Base-by-base conservation (phyloP, 1,139 yeast species). In the Meyerozyma athensensis region DNA sequence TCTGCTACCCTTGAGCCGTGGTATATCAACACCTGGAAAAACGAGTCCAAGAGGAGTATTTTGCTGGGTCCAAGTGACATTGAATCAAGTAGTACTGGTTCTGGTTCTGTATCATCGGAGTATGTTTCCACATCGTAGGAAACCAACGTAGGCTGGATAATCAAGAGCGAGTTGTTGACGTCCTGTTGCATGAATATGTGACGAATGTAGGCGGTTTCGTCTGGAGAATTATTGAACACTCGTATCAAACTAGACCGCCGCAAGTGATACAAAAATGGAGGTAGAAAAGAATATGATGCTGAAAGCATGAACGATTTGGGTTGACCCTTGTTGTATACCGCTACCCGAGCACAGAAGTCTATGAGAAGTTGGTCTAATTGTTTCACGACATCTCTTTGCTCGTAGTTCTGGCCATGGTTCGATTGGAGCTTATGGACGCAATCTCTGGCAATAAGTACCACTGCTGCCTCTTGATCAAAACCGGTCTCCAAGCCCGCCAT, bases 331-430 rank as follows among this genome's bases (percentile, higher is more conserved):
- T 81, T 74, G 59, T 84, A 92, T 50, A 86, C 94, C 23, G 96
- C 96, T 61, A 86, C 90, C 49, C 89, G 78, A 41, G 84, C 79
- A 61, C 97, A 90, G 48, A 86, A 71, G 46, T 89, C 84, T 47
- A 92, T 84, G 6, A 28, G 32, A 7, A 16, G 5, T 18, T 28
- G 32, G 9, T 28, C 32, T 20, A 28, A 28, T 17, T 28, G 32
- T 28, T 28, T 28, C n/a, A 28, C 20, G 12, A 28, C 32, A 5
- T 28, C 32, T 9, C 20, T 4, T 28, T 8, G 20, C 19, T 32
- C 26, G 13, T 21, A n/a, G 7, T n/a, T 14, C 2, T 22, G 7
- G 10, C 26, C 39, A n/a, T 45, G 45, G 19, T 48, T 50, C 6
- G 62, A 53, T 36, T 67, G 72, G 24, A 77, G 60, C 46, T 71